Evolutionary conservation across 129 eudicot genomes (phyloP).

Genomic region (Artemisia argyi): DNA sequence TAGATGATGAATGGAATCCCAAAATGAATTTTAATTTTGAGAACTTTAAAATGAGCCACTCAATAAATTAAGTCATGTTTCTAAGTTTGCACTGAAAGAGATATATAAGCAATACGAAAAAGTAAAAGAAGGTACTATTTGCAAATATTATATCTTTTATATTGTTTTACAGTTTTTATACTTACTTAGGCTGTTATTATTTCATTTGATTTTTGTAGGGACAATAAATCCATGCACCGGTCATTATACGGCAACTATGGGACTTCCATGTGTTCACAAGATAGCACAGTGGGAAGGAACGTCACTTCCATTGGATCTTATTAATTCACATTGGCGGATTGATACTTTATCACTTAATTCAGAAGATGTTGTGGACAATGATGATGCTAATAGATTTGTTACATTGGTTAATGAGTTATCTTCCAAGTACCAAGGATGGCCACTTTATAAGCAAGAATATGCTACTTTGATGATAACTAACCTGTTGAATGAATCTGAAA

Average conservation of each 20-base stretch:
- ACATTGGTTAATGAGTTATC: neutral
- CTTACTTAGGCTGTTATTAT: neutral
- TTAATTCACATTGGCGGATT: neutral
- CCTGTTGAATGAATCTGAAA: neutral
- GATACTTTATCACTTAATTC: neutral
- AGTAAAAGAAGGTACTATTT: neutral
- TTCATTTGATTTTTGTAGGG: conserved; percentile 4
- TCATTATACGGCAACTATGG: neutral
- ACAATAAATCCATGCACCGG: neutral
- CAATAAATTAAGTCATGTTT: neutral
- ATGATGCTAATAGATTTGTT: neutral
- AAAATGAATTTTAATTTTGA: too few species aligned
- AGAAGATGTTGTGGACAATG: neutral
- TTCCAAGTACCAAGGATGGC: neutral
- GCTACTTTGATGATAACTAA: neutral
- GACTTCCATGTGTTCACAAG: neutral
- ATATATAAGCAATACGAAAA: conserved; percentile 1
- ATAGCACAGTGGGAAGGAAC: neutral
- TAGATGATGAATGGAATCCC: too few species aligned
- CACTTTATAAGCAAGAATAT: neutral
- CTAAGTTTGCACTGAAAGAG: neutral
- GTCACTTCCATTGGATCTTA: conserved; percentile 1
- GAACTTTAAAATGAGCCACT: too few species aligned
- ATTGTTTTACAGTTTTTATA: neutral
- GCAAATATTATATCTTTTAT: neutral